These are phyloP conservation scores for Dendrobium catenatum DNA, from an alignment of 106 monocot genomes.

Conservation along the genomic window DNA sequence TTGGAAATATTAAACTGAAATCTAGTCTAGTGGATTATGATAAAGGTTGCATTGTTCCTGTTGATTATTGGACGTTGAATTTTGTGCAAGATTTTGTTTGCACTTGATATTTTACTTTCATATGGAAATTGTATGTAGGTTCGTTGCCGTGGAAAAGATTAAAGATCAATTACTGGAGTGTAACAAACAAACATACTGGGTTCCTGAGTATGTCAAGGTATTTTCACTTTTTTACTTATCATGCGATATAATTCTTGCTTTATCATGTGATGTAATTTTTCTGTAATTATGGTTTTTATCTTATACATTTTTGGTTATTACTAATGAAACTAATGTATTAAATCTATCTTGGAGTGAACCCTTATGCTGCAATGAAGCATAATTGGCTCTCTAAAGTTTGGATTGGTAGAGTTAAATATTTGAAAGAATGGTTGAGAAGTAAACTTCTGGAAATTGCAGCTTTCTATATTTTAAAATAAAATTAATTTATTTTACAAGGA, in stretches of 20 bases:
- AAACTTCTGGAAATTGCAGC: not conserved
- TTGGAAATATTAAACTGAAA: not conserved
- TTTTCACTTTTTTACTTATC: conserved; percentile 11
- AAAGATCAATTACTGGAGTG: conserved; percentile 82
- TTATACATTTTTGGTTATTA: not conserved
- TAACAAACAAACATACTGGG: conserved; percentile 95
- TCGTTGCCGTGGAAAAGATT: conserved; percentile 91
- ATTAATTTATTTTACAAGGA: not conserved
- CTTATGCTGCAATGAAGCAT: not conserved
- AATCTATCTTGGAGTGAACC: not conserved
- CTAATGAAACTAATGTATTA: not conserved
- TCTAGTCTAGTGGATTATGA: not conserved
- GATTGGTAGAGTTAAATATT: not conserved
- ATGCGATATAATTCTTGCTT: not conserved
- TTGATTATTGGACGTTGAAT: not conserved
- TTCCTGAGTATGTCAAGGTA: conserved; percentile 93
- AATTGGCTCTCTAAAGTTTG: not conserved
- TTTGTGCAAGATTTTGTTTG: not conserved
- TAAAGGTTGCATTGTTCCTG: not conserved
- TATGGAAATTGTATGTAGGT: conserved; percentile 39
- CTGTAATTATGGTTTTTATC: not conserved
- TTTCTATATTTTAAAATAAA: not conserved
- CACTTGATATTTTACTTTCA: not conserved
- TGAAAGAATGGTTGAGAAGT: not conserved
- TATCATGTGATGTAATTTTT: not conserved